Evolutionary conservation across 2,329 filamentous ascomycete species (phyloP), one percentile per base, ranked within the genome.

Genomic region (Exophiala lecanii-corni): DNA sequence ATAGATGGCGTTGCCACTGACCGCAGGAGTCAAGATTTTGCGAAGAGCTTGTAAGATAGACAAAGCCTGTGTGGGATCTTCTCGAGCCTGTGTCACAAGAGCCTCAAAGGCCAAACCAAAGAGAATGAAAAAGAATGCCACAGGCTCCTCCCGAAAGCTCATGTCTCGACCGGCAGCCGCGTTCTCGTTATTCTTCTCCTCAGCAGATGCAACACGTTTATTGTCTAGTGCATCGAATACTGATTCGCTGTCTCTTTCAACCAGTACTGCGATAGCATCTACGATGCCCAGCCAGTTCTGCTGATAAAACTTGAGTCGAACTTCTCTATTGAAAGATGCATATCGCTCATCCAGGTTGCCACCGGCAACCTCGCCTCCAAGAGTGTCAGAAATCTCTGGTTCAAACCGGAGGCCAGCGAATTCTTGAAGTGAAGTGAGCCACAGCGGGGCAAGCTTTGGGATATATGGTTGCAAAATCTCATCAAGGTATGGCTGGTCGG

Each of bases 111-210:
- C 89, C 44, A 98, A 82, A 9, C 92, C 92, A 57, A 97, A 98
- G 0, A 98, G 76, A 10, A 98, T 91, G 58, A 98, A 98, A 71
- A 98, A 98, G 73, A 98, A 98, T 1, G 92, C 92, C 1, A 97
- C 88, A 0, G 92, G 92, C 62, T 98, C 92, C 59, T 97, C 91
- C 36, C 92, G 86, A 62, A 98, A 98, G 64, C 97, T 97, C 68
- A 98, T 97, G 53, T 91, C 86, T 36, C 82, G 75, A 2, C 75
- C 76, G 60, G 41, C 26, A 2, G 33, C 12, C 10, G 19, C 40
- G 26, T 44, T 39, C 9, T 40, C 50, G 20, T 59, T 45, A 38
- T 44, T 31, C 4, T 21, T 36, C 3, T 41, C 50, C 2, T 63
- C 58, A 12, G 62, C 55, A 9, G 67, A 54, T 18, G 59, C 49